Percentiles rank a stretch among this genome's conserved stretches.
Evolutionary conservation across 495 filamentous ascomycete genomes (phyloP).

Genomic region (Neurospora intermedia): DNA sequence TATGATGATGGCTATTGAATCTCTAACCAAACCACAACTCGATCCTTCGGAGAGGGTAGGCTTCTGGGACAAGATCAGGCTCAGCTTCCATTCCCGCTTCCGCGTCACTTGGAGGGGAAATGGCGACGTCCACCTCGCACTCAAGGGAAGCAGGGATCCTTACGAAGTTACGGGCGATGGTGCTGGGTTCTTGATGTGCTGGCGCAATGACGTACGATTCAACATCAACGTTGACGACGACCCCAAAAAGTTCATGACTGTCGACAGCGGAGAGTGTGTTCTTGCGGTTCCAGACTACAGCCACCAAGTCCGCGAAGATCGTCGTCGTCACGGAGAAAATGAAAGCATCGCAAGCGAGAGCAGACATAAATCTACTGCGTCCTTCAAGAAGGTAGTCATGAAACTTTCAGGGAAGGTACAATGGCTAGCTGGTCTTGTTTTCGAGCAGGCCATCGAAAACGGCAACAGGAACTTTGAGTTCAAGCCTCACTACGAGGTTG

Average conservation of each 20-base stretch:
- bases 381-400: conserved; percentile 97
- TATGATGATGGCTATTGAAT: conserved; percentile 99
- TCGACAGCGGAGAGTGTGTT: conserved; percentile 88
- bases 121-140: conserved; percentile 86
- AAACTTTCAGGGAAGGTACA: conserved; percentile 92
- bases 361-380: conserved; percentile 58
- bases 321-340: conserved; percentile 45
- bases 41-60: conserved; percentile 89
- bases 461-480: conserved; percentile 73
- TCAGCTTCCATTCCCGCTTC: conserved; percentile 90
- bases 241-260: conserved; percentile 86
- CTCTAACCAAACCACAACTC: conserved; percentile 88
- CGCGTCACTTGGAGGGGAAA: conserved; percentile 85
- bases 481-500: conserved; percentile 83
- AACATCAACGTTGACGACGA: conserved; percentile 71
- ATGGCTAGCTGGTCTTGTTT: conserved; percentile 82
- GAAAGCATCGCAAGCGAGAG: conserved; percentile 54
- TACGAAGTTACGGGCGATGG: conserved; percentile 89
- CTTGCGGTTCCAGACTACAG: conserved; percentile 90
- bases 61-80: conserved; percentile 98
- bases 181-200: conserved; percentile 94
- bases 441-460: conserved; percentile 62
- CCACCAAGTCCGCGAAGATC: conserved; percentile 64
- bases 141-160: conserved; percentile 90
- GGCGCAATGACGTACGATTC: conserved; percentile 86